phyloP scores from a whole-genome alignment of 2,329 filamentous ascomycete species.

The Trichoderma breve region DNA sequence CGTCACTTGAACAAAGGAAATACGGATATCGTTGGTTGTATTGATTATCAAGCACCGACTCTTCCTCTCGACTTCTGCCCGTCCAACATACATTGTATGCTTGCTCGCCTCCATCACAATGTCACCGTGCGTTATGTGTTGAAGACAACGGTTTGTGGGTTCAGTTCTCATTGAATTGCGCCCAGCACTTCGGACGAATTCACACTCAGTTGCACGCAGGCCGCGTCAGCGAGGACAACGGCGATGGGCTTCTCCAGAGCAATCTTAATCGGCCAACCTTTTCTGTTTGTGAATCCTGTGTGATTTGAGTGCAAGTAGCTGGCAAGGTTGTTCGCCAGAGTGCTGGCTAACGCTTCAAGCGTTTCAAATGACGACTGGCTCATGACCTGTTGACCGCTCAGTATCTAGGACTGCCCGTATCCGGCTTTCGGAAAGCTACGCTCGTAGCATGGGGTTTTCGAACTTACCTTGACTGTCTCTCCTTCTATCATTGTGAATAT shows the following conservation, averaged over 20 bases:
- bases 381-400: constrained; percentile 43
- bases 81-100: neutral
- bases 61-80: neutral
- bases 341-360: constrained; percentile 57
- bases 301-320: constrained; percentile 36
- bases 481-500: constrained; percentile 56
- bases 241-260: constrained; percentile 71
- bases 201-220: constrained; percentile 56
- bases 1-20: neutral
- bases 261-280: constrained; percentile 55
- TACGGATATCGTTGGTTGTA: neutral
- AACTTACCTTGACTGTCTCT: constrained; percentile 59
- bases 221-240: constrained; percentile 69
- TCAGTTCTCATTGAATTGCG: neutral
- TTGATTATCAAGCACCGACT: constrained; percentile 12
- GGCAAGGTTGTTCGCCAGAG: constrained; percentile 48
- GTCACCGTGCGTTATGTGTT: neutral
- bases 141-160: neutral
- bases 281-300: constrained; percentile 17
- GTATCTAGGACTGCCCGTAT: neutral
- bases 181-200: constrained; percentile 29
- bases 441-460: neutral
- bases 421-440: neutral
- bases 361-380: constrained; percentile 59
- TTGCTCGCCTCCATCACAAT: neutral